A percentile compares a stretch with the other conserved stretches of the same genome.
Conservation (phyloP, 2,329 filamentous ascomycete genomes). For the Curvularia sp. region DNA sequence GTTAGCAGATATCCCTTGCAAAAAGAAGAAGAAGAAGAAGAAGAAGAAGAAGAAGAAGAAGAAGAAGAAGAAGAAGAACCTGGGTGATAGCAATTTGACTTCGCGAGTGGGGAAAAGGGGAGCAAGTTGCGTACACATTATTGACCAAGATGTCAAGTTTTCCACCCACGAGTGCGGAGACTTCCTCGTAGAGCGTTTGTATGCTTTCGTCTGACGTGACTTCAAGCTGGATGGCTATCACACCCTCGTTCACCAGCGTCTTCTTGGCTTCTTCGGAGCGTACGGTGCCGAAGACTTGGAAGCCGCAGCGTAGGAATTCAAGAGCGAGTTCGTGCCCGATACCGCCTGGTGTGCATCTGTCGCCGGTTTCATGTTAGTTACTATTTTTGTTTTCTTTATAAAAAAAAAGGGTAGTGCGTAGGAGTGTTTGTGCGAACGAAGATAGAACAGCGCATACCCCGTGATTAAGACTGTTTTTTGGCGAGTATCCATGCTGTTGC, state of each 20-base stretch:
- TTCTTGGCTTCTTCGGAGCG: neutral
- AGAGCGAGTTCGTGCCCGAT: constrained; percentile 4
- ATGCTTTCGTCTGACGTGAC: neutral
- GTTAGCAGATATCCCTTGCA: neutral
- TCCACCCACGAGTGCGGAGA: neutral
- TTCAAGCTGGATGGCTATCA: neutral
- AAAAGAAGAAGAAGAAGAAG: neutral
- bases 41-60: neutral
- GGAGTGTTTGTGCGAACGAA: neutral
- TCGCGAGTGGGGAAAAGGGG: too few species aligned
- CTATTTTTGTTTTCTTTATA: neutral
- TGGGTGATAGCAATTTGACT: too few species aligned
- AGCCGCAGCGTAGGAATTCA: neutral
- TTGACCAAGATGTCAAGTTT: neutral
- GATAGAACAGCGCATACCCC: neutral
- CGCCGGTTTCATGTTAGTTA: neutral
- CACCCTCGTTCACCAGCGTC: neutral
- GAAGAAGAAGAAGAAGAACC: too few species aligned
- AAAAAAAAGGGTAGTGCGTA: neutral
- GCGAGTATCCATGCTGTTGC: neutral
- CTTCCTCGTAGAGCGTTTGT: neutral
- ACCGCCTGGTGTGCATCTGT: neutral
- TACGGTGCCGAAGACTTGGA: neutral
- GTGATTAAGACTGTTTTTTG: neutral
- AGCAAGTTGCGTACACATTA: neutral